Evolutionary conservation across 768 basidiomycete genomes (phyloP), one percentile per base, ranked within the genome.

Genomic region (Sistotremastrum niveocremeum): DNA sequence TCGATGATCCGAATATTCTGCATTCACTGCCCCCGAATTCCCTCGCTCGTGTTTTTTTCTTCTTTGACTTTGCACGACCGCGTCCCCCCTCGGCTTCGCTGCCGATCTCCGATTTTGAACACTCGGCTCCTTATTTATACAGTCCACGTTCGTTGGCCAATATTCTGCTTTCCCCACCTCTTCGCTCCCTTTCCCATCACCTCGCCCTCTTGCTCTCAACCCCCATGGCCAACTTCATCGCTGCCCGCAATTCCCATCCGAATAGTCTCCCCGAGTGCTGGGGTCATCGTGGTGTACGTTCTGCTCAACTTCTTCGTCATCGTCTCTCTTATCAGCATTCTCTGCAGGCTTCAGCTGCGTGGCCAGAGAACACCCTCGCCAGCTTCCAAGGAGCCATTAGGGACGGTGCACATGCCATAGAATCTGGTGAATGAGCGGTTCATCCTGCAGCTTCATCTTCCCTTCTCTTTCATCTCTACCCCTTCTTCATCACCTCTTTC

Each of bases 401-500:
- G 41, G 91, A 95, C 67, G 94, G 94, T 49, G 84, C 90, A 40
- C 90, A 99, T 61, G 93, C 79, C 52, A 94, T 99, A 57, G 94
- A 99, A 75, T 91, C 87, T 62, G 93, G 94, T 95, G 91, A 49
- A 65, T 70, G n/a, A 68, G 69, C 56, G 60, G 67, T 46, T 64
- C 69, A 1, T 43, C 50, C 20, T 56, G 9, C 58, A 70, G 34
- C 60, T 71, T 45, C 60, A 69, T 59, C 71, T 70, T 52, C 70
- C 70, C 51, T 69, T 69, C 46, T 62, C 65, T 70, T 40, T 51
- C 37, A 5, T 20, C 20, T 32, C 39, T 36, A 7, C n/a, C 36
- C 10, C 10, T 4, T 32, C 29, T n/a, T 12, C 30, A 2, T 12
- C 20, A 6, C 38, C 32, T 44, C 9, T 4, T 33, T 37, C 6